Base-by-base conservation (phyloP, 306 rosid species). In the Vigna nakashimae region DNA sequence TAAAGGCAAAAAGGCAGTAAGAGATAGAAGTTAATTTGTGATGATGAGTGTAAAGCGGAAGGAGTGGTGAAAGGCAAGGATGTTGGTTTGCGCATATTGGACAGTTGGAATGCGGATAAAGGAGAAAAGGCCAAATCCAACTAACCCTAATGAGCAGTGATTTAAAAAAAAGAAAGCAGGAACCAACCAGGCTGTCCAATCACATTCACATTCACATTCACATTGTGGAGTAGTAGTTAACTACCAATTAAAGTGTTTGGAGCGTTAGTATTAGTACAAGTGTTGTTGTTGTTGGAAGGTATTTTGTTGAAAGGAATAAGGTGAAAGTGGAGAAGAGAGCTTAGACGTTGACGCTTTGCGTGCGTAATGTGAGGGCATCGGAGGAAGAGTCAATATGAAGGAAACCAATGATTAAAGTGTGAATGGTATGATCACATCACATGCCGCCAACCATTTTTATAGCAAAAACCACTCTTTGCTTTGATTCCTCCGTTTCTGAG, bases 371-470 rank as follows among this genome's bases (percentile, higher is more conserved):
- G 7, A 76, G 48, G 63, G 73, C 6, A 82, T 64, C 22, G 48
- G 71, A 62, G 58, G 65, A 63, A 40, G 83, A 79, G 81, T 83
- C 32, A 69, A 45, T 2, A 16, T 62, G 22, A 83, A 69, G 92
- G 60, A 74, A 83, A 18, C 72, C 85, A 89, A 89, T 91, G 43
- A 84, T 86, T 82, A 52, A 75, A 66, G 80, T 43, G 12, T 51
- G 13, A 4, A 45, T 59, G 26, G 0, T 45, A 45, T 45, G 5
- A 45, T 45, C 50, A 45, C 50, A 32, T 85, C 84, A 79, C 85
- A 82, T 83, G 87, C 52, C 81, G 78, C 84, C 84, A 80, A 62
- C 80, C 68, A 69, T 72, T 64, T 65, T 66, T 66, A 3, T 67
- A 9, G 3, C 28, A 32, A 71, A 11, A 0, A 9, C 2, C 12